A percentile compares a stretch with the other conserved stretches of the same genome.
Evolutionary conservation across 2,329 filamentous ascomycete species (phyloP).

Genomic region (Mollisia scopiformis): DNA sequence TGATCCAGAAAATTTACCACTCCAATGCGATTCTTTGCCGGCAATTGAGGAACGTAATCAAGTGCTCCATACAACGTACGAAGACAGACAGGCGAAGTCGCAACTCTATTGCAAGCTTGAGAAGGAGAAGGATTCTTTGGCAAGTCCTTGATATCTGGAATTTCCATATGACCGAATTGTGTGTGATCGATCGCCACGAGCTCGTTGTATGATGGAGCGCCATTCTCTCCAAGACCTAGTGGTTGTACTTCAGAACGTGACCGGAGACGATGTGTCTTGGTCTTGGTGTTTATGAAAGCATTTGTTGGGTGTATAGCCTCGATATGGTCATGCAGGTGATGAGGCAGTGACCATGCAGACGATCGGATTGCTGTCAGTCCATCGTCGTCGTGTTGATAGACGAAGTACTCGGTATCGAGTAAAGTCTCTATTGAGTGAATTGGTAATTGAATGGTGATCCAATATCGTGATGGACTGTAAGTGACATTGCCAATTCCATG

Average conservation of each 20-base stretch:
- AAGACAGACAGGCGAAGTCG: background rate
- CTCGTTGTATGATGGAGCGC: background rate
- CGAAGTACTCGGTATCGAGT: constrained; percentile 32
- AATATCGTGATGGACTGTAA: constrained; percentile 49
- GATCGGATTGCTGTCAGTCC: constrained; percentile 53
- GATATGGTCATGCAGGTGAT: constrained; percentile 38
- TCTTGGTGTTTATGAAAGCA: constrained; percentile 44
- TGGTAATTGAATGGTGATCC: constrained; percentile 40
- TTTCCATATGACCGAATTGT: background rate
- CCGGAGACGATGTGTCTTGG: constrained; percentile 2
- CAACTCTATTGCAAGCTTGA: background rate
- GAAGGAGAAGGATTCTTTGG: background rate
- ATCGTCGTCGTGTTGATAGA: constrained; percentile 40
- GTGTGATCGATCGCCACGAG: background rate
- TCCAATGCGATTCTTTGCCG: background rate
- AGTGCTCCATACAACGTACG: background rate
- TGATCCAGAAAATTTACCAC: background rate
- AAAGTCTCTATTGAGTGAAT: constrained; percentile 32
- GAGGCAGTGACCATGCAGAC: constrained; percentile 45
- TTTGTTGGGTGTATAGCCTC: constrained; percentile 46
- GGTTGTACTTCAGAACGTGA: background rate
- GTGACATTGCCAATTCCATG: constrained; percentile 26
- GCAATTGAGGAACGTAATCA: background rate
- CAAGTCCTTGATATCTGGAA: background rate
- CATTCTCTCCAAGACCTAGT: background rate